Base-by-base conservation (phyloP, 2,329 filamentous ascomycete genomes). In the Chaetothyriales sp. region DNA sequence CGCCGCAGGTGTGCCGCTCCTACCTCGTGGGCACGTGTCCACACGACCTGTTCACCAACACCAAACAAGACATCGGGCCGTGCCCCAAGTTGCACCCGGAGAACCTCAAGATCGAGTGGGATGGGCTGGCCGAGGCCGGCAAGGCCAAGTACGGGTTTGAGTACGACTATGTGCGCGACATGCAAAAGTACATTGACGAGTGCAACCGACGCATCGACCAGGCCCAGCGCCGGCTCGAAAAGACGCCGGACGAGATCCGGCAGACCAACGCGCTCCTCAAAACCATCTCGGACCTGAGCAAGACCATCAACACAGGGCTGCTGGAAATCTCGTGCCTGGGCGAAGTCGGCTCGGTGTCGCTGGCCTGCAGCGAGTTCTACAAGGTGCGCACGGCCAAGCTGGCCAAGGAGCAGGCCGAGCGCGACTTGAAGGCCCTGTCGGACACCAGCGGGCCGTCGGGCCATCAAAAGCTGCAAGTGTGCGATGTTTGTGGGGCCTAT, bases 21-120 rank as follows among this genome's bases (percentile, higher is more conserved):
- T 97, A 90, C 69, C 79, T 98, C 48, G 89, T 81, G 56, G 92
- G 92, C 62, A 94, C 87, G 54, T 98, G 92, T 68, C 92, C 92
- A 0, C 90, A 97, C 75, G 92, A 98, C 67, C 87, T 98, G 65
- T 98, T 98, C 77, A 98, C 90, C 59, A 98, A 98, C 72, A 98
- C 92, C 46, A 97, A 95, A 73, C 89, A 97, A 76, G 92, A 98
- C 67, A 79, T 97, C 33, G 92, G 92, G 2, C 79, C 82, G 0
- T 98, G 92, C 65, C 80, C 86, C 48, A 92, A 90, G 66, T 78
- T 90, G 22, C 92, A 98, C 71, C 86, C 81, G 47, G 89, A 95
- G 66, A 81, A 82, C 10, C 77, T 97, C 59, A 95, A 95, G 70
- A 75, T 82, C 47, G 89, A 98, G 67, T 98, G 92, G 68, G 85